Conservation (phyloP, 208 protist species). For the Leptomonas pyrrhocoris region DNA sequence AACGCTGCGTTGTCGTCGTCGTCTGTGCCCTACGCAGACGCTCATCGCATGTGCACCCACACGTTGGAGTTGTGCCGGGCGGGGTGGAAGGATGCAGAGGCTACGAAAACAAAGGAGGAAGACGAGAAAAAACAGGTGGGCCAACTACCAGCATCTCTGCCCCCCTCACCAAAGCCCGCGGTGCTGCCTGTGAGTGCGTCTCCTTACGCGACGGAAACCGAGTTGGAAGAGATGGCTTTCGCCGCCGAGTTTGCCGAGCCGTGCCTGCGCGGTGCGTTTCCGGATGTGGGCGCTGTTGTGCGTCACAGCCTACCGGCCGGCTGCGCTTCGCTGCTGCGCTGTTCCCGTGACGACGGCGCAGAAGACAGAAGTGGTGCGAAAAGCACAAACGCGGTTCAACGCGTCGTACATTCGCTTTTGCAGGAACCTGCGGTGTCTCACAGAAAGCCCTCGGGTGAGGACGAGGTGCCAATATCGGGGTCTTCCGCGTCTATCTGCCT, state of each 20-base stretch:
- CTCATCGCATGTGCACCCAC: slow-evolving; percentile 50
- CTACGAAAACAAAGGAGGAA: background rate
- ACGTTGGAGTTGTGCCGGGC: slow-evolving; percentile 33
- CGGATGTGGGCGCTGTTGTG: slow-evolving; percentile 28
- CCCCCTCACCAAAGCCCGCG: background rate
- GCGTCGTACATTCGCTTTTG: slow-evolving; percentile 10
- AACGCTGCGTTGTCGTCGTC: slow-evolving; percentile 1
- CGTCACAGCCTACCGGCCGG: background rate
- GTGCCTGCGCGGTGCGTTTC: slow-evolving; percentile 39
- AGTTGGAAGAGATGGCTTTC: slow-evolving; percentile 54
- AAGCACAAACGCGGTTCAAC: background rate
- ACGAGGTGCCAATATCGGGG: background rate
- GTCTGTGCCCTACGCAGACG: slow-evolving; percentile 13
- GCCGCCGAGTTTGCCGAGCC: slow-evolving; percentile 50
- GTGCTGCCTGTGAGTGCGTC: background rate
- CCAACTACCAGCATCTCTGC: background rate
- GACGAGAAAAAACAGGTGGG: background rate
- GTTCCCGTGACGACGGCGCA: background rate
- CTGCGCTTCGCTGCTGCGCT: slow-evolving; percentile 10
- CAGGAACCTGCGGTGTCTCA: slow-evolving; percentile 16
- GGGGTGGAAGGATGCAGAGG: background rate
- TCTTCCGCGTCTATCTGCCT: slow-evolving; percentile 13
- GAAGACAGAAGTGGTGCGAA: background rate
- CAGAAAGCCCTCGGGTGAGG: background rate
- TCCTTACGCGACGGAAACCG: slow-evolving; percentile 6